Evolutionary conservation across 1,284 basidiomycete genomes (phyloP).

Genomic region (Ganoderma leucocontextum): DNA sequence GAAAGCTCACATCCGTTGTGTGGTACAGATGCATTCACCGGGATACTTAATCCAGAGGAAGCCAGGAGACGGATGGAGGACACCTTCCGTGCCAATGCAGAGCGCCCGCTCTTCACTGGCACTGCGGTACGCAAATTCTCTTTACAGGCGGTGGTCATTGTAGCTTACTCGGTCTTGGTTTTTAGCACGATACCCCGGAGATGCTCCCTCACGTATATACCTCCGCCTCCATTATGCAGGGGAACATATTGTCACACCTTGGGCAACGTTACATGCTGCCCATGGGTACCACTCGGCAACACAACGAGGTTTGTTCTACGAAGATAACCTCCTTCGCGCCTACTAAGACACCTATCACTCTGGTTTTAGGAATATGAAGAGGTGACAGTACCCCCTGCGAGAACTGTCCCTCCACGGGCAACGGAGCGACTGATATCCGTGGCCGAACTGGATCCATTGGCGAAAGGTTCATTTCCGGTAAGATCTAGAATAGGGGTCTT

Average conservation of each 20-base stretch:
- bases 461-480: conserved; percentile 90
- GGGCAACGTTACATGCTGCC: conserved; percentile 87
- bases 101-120: conserved; percentile 73
- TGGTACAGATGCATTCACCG: conserved; percentile 6
- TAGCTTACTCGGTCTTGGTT: conserved; percentile 3
- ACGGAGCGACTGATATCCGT: conserved; percentile 83
- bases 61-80: conserved; percentile 74
- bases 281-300: conserved; percentile 78
- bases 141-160: conserved; percentile 28
- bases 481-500: conserved; percentile 36
- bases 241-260: conserved; percentile 77
- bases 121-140: conserved; percentile 54
- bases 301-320: conserved; percentile 63
- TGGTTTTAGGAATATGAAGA: conserved; percentile 73
- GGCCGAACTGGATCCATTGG: conserved; percentile 80
- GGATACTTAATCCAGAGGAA: conserved; percentile 57
- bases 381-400: conserved; percentile 90
- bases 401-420: conserved; percentile 76
- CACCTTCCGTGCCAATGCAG: conserved; percentile 68
- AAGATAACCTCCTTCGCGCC: background rate
- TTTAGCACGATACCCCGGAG: conserved; percentile 63
- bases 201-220: conserved; percentile 93
- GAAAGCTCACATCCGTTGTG: background rate
- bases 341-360: background rate
- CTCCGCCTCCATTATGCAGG: conserved; percentile 65